Conservation (phyloP, 257 asterid genomes). For the Datura wrightii region DNA sequence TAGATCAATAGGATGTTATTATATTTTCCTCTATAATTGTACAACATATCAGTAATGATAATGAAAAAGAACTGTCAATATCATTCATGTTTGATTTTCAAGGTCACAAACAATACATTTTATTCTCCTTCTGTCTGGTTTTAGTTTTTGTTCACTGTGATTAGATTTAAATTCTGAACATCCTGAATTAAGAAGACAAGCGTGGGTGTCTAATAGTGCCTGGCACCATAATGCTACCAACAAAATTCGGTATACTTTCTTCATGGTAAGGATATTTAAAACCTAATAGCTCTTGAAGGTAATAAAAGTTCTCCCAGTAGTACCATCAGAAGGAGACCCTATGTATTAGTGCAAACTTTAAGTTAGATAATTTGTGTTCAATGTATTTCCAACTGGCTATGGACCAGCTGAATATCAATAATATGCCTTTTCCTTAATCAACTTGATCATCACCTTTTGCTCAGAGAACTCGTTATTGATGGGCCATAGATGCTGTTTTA, state of each 20-base stretch:
- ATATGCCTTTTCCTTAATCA: neutral
- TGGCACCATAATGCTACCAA: neutral
- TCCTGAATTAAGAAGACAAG: neutral
- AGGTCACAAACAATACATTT: neutral
- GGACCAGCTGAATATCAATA: neutral
- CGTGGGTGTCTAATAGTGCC: neutral
- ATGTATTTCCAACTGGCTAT: neutral
- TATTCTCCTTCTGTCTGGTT: neutral
- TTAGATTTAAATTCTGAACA: neutral
- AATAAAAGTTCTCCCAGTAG: neutral
- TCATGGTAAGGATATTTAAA: neutral
- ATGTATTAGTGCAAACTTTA: neutral
- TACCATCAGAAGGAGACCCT: neutral
- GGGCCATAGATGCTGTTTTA: neutral
- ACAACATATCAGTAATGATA: neutral
- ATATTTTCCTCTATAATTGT: no score
- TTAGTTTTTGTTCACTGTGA: neutral
- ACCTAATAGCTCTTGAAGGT: neutral
- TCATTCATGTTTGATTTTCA: neutral
- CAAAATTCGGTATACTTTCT: neutral
- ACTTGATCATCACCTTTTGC: neutral
- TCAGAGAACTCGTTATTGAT: neutral
- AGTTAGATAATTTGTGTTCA: neutral
- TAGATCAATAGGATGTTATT: no score
- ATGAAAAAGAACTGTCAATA: neutral